These are phyloP conservation scores for Yamadazyma laniorum DNA, from an alignment of 805 yeast species.

Conservation along the genomic window DNA sequence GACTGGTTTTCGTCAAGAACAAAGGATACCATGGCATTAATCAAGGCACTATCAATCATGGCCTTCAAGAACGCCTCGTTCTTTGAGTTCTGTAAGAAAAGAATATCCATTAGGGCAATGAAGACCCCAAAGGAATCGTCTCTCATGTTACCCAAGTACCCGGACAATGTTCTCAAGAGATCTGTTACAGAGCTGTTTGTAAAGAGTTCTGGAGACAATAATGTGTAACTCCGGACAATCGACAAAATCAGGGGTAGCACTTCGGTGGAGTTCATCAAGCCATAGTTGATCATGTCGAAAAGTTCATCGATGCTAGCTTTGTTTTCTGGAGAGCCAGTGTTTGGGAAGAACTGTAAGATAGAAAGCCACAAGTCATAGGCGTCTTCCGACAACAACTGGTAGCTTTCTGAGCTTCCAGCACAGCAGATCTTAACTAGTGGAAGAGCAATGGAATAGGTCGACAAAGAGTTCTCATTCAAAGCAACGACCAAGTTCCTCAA, in stretches of 20 bases:
- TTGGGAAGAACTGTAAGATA: constrained; percentile 60
- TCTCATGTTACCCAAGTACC: constrained; percentile 58
- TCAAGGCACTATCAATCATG: constrained; percentile 44
- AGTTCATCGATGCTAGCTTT: constrained; percentile 42
- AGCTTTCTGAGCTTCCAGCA: constrained; percentile 34
- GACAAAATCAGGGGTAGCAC: constrained; percentile 62
- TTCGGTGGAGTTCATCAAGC: constrained; percentile 70
- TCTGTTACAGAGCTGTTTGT: constrained; percentile 34
- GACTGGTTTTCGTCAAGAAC: constrained; percentile 44
- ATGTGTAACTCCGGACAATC: constrained; percentile 60
- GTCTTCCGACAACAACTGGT: constrained; percentile 73
- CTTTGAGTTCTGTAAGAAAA: constrained; percentile 32
- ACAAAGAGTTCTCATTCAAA: constrained; percentile 50
- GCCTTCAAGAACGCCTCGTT: constrained; percentile 27
- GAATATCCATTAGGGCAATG: constrained; percentile 52
- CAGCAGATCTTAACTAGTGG: constrained; percentile 71
- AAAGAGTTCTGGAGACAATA: constrained; percentile 46
- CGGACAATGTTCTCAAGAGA: constrained; percentile 49
- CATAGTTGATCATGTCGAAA: constrained; percentile 54
- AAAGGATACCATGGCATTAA: constrained; percentile 41
- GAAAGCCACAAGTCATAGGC: constrained; percentile 84
- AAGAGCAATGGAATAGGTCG: constrained; percentile 53
- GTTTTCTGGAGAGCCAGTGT: constrained; percentile 2
- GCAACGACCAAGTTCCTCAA: constrained; percentile 56
- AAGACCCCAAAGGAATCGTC: constrained; percentile 66